Evolutionary conservation across 2,329 filamentous ascomycete genomes (phyloP).

Genomic region (Rhytidhysteron rufulum): DNA sequence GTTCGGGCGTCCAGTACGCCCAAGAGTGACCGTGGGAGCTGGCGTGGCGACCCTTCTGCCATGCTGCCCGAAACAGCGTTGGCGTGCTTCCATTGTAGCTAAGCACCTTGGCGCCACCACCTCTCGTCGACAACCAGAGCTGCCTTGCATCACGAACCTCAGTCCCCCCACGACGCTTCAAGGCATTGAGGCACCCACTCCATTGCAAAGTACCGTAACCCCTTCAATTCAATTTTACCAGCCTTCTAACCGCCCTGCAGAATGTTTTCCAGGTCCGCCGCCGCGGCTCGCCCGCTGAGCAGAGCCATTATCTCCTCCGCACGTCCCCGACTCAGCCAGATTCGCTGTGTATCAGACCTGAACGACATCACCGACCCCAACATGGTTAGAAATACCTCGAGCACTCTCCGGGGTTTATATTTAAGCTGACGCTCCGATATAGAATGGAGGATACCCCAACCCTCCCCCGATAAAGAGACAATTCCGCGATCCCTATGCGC

Average conservation of each 20-base stretch:
- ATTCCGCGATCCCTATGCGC: constrained; percentile 85
- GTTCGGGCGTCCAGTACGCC: no score
- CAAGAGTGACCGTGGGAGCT: no score
- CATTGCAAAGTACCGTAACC: constrained; percentile 25
- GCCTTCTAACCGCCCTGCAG: constrained; percentile 40
- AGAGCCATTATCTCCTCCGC: constrained; percentile 29
- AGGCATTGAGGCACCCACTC: constrained; percentile 7
- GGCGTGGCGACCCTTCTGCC: no score
- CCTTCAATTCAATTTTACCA: constrained; percentile 9
- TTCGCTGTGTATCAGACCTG: constrained; percentile 32
- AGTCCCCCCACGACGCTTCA: background rate
- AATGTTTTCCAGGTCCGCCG: constrained; percentile 44
- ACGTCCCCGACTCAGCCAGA: constrained; percentile 31
- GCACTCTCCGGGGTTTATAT: background rate
- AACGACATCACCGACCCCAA: constrained; percentile 61
- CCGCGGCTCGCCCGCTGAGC: constrained; percentile 38
- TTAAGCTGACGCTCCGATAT: constrained; percentile 11
- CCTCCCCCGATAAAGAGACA: constrained; percentile 78
- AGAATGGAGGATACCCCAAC: constrained; percentile 85
- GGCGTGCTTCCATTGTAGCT: no score
- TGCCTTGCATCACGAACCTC: constrained; percentile 23
- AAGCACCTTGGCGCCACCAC: constrained; percentile 3
- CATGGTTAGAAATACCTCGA: constrained; percentile 50
- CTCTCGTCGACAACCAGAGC: constrained; percentile 1
- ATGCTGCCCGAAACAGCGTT: no score